These are phyloP conservation scores for Paxillus rubicundulus DNA, from an alignment of 768 basidiomycete genomes.

Conservation along the genomic window DNA sequence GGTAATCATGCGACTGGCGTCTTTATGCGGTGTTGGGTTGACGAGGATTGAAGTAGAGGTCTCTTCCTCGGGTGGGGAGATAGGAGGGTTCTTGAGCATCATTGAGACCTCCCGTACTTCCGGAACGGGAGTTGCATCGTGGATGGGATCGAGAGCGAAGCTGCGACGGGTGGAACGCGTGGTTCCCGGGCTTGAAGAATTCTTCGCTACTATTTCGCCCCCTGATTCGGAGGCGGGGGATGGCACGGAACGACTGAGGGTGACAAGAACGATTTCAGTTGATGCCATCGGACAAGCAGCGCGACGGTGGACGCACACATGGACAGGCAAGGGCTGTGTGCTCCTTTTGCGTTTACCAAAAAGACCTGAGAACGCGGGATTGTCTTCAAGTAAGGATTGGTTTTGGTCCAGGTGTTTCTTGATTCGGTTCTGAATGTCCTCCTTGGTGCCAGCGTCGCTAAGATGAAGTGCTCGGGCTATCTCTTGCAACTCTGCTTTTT, in stretches of 20 bases:
- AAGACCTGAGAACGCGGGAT: slow-evolving; percentile 57
- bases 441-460: slow-evolving; percentile 57
- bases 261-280: neutral
- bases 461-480: slow-evolving; percentile 55
- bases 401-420: slow-evolving; percentile 59
- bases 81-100: slow-evolving; percentile 45
- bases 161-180: slow-evolving; percentile 23
- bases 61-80: slow-evolving; percentile 36
- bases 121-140: slow-evolving; percentile 47
- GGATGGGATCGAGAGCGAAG: slow-evolving; percentile 17
- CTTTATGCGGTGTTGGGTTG: slow-evolving; percentile 18
- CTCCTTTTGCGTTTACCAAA: slow-evolving; percentile 40
- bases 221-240: slow-evolving; percentile 14
- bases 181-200: slow-evolving; percentile 14
- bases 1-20: slow-evolving; percentile 10
- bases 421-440: slow-evolving; percentile 60
- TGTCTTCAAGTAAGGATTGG: slow-evolving; percentile 51
- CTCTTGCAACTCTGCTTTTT: slow-evolving; percentile 64
- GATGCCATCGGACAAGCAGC: neutral
- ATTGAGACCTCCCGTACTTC: slow-evolving; percentile 52
- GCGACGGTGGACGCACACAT: slow-evolving; percentile 10
- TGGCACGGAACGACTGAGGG: slow-evolving; percentile 10
- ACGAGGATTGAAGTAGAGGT: neutral
- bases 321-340: slow-evolving; percentile 16
- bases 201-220: slow-evolving; percentile 16